Evolutionary conservation across 2,329 filamentous ascomycete species (phyloP).

Genomic region (Rhinocladiella mackenziei): DNA sequence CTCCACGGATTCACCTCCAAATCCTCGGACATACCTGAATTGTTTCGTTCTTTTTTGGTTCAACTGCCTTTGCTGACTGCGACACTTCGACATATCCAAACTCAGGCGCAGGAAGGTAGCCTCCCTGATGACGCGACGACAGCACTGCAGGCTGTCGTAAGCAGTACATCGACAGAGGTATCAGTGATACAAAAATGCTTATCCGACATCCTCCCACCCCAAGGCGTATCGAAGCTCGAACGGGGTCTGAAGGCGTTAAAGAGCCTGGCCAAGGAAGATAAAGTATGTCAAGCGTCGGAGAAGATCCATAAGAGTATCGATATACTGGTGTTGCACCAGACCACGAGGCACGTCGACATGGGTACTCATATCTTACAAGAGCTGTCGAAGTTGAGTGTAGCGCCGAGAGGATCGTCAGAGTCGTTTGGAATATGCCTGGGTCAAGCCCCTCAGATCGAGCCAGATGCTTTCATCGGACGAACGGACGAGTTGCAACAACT

Average conservation of each 20-base stretch:
- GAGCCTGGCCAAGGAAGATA: constrained; percentile 8
- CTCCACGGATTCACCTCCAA: constrained; percentile 4
- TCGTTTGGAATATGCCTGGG: background rate
- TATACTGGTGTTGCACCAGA: constrained; percentile 8
- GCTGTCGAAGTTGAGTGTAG: background rate
- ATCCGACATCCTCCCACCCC: background rate
- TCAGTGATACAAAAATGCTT: background rate
- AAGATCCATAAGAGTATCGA: constrained; percentile 2
- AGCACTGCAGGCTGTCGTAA: background rate
- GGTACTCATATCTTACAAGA: constrained; percentile 1
- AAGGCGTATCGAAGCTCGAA: background rate
- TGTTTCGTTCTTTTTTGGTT: background rate
- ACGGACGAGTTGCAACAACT: background rate
- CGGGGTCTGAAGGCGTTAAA: constrained; percentile 7
- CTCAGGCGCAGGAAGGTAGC: background rate
- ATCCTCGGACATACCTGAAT: constrained; percentile 3
- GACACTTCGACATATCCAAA: constrained; percentile 4
- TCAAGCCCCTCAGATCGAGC: constrained; percentile 2
- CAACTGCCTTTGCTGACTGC: constrained; percentile 3
- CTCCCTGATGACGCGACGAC: background rate
- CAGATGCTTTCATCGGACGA: constrained; percentile 1
- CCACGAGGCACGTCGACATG: constrained; percentile 3
- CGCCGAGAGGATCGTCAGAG: background rate
- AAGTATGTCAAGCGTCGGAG: background rate
- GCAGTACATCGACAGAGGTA: background rate